Evolutionary conservation across 805 yeast species (phyloP), one percentile per base, ranked within the genome.

Genomic region (Candida railenensis): DNA sequence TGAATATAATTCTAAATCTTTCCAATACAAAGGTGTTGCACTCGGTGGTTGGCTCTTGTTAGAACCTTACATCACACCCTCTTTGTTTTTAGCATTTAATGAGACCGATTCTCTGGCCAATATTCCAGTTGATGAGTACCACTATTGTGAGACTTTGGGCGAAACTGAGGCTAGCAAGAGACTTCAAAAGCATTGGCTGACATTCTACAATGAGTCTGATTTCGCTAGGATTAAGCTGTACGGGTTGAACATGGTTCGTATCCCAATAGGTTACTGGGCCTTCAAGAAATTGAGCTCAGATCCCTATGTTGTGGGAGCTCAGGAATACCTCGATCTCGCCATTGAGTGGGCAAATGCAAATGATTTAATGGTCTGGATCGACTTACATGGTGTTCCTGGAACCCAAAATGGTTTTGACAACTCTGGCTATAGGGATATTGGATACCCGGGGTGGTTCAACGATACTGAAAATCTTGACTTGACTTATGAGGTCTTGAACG

Each of bases 321-420:
- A 81, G 43, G 65, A 69, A 7, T 87, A 85, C 57, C 65, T 88
- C 48, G 80, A 84, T 40, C 65, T 77, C 47, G 87, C 89, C 1
- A 66, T 88, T 34, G 77, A 69, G 40, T 88, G 95, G 95, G 81
- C 86, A 16, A 63, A 77, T 19, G 69, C 70, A 36, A 63, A 82
- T 53, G 83, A 74, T 14, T 66, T 88, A 50, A 78, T 85, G 48
- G 85, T 83, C 3, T 82, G 87, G 84, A 66, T 88, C 43, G 95
- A 88, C 58, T 65, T 88, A 45, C 96, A 88, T 56, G 90, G 94
- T 12, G 83, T 77, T 9, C 94, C 95, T 4, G 94, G 92, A 1
- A 83, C 91, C 1, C 95, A 88, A 58, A 88, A 88, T 62, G 95
- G 95, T 12, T 87, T 87, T 69, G 92, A 87, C 57, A 88, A 87